A percentile compares a stretch with the other conserved stretches of the same genome.
Evolutionary conservation across 441 rosid genomes (phyloP).

Genomic region (Omphalea diandra): DNA sequence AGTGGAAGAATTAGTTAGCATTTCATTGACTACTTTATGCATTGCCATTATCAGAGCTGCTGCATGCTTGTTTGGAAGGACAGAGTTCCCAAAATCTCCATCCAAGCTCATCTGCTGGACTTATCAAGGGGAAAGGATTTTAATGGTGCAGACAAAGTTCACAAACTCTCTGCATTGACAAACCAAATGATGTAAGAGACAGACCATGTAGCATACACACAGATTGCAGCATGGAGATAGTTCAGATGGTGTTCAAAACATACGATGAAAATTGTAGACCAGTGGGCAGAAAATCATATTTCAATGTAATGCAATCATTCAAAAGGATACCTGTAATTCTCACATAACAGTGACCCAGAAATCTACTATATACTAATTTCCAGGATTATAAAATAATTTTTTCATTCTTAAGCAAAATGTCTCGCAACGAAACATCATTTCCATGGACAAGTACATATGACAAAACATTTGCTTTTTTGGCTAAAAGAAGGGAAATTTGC

Average conservation of each 20-base stretch:
- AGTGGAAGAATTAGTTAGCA: conserved; percentile 27
- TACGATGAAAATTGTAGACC: not conserved
- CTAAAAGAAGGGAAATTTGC: not conserved
- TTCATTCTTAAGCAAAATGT: not conserved
- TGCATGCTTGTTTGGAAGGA: conserved; percentile 76
- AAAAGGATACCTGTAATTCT: not conserved
- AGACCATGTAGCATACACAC: not conserved
- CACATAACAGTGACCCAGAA: not conserved
- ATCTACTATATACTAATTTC: not conserved
- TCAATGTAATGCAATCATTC: not conserved
- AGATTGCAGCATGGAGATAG: not conserved
- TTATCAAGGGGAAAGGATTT: conserved; percentile 89
- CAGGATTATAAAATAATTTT: not conserved
- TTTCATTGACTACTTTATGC: conserved; percentile 38
- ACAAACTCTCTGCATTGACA: conserved; percentile 72
- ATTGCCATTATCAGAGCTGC: conserved; percentile 89
- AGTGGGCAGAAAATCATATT: not conserved
- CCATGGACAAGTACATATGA: not conserved
- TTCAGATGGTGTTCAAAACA: no score
- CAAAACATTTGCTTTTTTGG: no score
- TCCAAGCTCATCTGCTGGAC: conserved; percentile 98
- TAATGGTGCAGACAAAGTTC: conserved; percentile 79
- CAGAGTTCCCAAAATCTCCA: conserved; percentile 66
- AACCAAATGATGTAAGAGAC: not conserved
- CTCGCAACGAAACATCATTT: not conserved